Base-by-base conservation (phyloP, 176 grass and related monocot genomes). In the Dendrocalamus sinicus region DNA sequence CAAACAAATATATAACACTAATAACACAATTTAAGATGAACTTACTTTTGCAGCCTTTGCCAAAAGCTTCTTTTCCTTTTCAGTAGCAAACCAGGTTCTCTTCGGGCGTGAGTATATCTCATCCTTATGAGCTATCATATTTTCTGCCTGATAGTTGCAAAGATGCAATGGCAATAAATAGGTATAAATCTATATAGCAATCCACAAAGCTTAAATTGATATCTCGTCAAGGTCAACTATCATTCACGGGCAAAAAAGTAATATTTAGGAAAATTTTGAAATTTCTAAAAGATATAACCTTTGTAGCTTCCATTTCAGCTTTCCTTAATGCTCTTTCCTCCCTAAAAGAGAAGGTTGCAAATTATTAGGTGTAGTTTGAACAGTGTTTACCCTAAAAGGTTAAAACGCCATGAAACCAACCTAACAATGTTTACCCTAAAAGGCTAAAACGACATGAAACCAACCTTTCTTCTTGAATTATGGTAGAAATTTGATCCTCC, bases 271-370 rank as follows among this genome's bases (percentile, higher is more conserved):
- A 81, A 81, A 86, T 6, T 22, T 57, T 57, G 78, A 39, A 69
- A 80, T 19, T 64, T 81, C 7, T 5, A 50, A 80, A 70, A 83
- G 9, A 63, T 77, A 85, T 52, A 63, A 97, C 95, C 91, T 98
- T 98, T 70, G 83, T 76, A 6, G 79, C 75, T 92, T 98, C 93
- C 96, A 98, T 98, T 93, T 98, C 96, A 76, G 93, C 96, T 92
- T 93, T 98, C 44, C 96, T 72, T 2, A 92, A 74, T 71, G 74
- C 55, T 77, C 72, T 98, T 90, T 98, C 96, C 88, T 92, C 93
- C 93, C 95, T 98, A 82, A 14, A 57, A 43, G 39, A 73, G 4
- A 80, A 12, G 58, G 74, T 13, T 22, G 43, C 17, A 81, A 54
- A 88, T 63, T 76, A 82, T 86, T 67, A 12, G 64, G 20, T 44